Evolutionary conservation across 2,329 filamentous ascomycete genomes (phyloP), one percentile per base, ranked within the genome.

Genomic region (Didymella lethalis): DNA sequence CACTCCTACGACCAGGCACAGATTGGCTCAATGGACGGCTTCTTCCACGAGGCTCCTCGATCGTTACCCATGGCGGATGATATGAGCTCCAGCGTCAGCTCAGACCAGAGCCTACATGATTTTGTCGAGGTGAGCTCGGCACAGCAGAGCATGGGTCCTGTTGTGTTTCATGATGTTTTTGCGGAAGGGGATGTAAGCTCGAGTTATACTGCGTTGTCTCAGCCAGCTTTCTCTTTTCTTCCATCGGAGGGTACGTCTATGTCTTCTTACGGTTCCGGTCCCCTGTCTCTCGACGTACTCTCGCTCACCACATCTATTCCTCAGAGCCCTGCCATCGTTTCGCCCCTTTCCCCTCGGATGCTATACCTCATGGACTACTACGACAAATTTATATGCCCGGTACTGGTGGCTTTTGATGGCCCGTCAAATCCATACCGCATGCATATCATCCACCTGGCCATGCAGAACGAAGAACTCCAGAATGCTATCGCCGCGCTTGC

Each of bases 311-410:
- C 72, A 74, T 73, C 76, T 69, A 73, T 78, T 70, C 75, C 70
- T 72, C 74, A 73, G 77, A 80, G 65, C 78, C 80, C 71, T 81
- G 78, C 69, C 80, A 78, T 69, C 84, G 84, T 81, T 82, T 81
- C 73, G 78, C 81, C 83, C 67, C 80, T 91, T 69, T 88, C 91
- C 61, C 87, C 89, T 58, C 90, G 92, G 72, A 90, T 96, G 81
- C 89, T 90, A 65, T 96, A 90, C 78, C 89, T 97, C 73, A 90
- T 97, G 81, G 90, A 96, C 74, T 97, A 97, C 78, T 97, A 96
- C 78, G 90, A 93, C 73, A 93, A 92, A 76, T 91, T 92, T 72
- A 93, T 98, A 80, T 95, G 93, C 66, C 91, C 92, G 5, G 92
- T 92, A 59, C 91, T 97, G 78, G 93, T 97, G 49, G 91, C 93